Base-by-base conservation (phyloP, 495 filamentous ascomycete species). In the Sporormia fimetaria region DNA sequence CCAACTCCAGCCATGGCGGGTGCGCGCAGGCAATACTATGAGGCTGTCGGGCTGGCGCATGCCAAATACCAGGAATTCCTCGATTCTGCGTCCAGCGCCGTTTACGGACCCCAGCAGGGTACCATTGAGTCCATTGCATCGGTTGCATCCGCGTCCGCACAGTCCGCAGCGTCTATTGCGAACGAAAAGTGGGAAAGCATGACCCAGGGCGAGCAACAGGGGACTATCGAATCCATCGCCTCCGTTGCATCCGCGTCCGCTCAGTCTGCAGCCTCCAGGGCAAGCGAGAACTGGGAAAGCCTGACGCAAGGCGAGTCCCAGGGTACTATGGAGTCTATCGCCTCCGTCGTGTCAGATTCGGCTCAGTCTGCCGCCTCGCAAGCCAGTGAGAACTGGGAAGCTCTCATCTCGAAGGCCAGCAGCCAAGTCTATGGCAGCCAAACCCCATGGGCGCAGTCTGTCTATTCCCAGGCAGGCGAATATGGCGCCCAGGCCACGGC, bases 31-130 rank as follows among this genome's bases (percentile, higher is more conserved):
- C 78, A 77, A 47, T 90, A 87, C 57, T 86, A 86, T 49, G 78
- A 83, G 40, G 80, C 74, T 7, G 48, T 87, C 37, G 83, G 83
- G 11, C 48, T 84, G 15, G 83, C 83, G 2, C 80, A 90, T 54
- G 81, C 76, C 29, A 73, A 75, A 14, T 87, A 85, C 51, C 74
- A 79, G 7, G 75, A 78, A 20, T 86, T 88, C 50, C 44, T 87
- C 5, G 67, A 66, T 9, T 74, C 79, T 6, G 82, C 80, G 16
- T 81, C 77, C 15, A 69, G 61, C 45, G 70, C 67, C 22, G 43
- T 73, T 9, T 63, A 63, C 23, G 62, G 62, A 21, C 62, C 62
- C 9, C 49, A 65, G 5, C 65, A 65, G 4, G 68, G 68, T 5
- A 55, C 55, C 25, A 32, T 63, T 10, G 65, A 67, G 44, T 66